Percentiles rank a stretch among this genome's conserved stretches.
phyloP scores from a whole-genome alignment of 2,329 filamentous ascomycete genomes.

The Microdochium paspali region DNA sequence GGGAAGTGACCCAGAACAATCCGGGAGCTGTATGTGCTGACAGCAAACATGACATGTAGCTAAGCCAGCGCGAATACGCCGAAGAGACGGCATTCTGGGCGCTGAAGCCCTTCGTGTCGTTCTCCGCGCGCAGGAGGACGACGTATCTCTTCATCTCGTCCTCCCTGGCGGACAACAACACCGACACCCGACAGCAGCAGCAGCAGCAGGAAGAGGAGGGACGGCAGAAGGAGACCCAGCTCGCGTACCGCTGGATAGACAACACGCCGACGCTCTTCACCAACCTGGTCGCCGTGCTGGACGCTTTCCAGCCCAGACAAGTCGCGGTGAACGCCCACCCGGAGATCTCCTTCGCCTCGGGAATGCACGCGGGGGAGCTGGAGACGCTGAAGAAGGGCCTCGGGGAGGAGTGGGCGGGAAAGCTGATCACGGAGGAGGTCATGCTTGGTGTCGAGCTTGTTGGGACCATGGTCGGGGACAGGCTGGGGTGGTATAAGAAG shows the following conservation, averaged over 20 bases:
- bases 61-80: conserved; percentile 40
- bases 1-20: no score
- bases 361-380: conserved; percentile 37
- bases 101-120: conserved; percentile 32
- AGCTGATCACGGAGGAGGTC: conserved; percentile 27
- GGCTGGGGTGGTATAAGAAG: conserved; percentile 30
- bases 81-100: conserved; percentile 43
- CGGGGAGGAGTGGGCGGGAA: conserved; percentile 25
- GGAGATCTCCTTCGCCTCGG: conserved; percentile 34
- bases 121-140: conserved; percentile 38
- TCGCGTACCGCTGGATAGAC: conserved; percentile 33
- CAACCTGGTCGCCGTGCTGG: conserved; percentile 26
- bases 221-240: conserved; percentile 4
- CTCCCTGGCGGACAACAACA: conserved; percentile 6
- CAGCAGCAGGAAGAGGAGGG: not conserved
- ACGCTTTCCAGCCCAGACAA: conserved; percentile 20
- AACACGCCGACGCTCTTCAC: conserved; percentile 33
- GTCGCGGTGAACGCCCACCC: conserved; percentile 35
- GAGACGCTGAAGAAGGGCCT: conserved; percentile 22
- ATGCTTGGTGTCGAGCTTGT: conserved; percentile 36
- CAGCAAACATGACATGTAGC: conserved; percentile 16
- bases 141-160: conserved; percentile 38
- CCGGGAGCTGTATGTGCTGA: no score
- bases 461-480: conserved; percentile 28
- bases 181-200: conserved; percentile 3